Conservation (phyloP, 2,329 filamentous ascomycete species). For the Dactylellina leptospora region DNA sequence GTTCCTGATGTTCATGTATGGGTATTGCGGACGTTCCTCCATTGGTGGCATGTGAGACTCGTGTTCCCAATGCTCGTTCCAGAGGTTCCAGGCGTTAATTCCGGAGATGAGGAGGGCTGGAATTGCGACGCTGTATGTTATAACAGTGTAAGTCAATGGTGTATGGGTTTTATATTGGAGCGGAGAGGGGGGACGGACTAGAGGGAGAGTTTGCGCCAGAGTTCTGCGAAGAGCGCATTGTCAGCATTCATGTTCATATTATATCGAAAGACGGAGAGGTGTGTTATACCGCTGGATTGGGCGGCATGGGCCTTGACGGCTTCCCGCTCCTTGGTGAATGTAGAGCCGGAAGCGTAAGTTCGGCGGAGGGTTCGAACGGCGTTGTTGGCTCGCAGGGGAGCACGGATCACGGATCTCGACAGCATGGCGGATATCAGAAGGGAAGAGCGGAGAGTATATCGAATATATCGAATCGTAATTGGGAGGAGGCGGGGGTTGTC, state of each 20-base stretch:
- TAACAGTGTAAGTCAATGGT: slow-evolving; percentile 22
- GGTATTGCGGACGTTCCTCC: slow-evolving; percentile 90
- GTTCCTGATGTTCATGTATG: slow-evolving; percentile 96
- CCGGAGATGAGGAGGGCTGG: slow-evolving; percentile 76
- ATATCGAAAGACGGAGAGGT: slow-evolving; percentile 60
- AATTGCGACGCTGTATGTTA: slow-evolving; percentile 71
- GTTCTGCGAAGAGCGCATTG: slow-evolving; percentile 66
- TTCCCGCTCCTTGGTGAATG: slow-evolving; percentile 88
- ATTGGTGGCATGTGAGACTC: slow-evolving; percentile 83
- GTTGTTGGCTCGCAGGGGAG: slow-evolving; percentile 71
- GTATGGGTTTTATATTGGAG: slow-evolving; percentile 27
- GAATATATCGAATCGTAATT: background rate
- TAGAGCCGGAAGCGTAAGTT: slow-evolving; percentile 61
- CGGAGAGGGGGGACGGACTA: slow-evolving; percentile 73
- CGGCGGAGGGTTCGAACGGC: slow-evolving; percentile 62
- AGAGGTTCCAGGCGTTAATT: slow-evolving; percentile 88
- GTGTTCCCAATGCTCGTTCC: slow-evolving; percentile 98
- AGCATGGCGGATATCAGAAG: slow-evolving; percentile 67
- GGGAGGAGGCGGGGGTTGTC: background rate
- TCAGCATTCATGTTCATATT: slow-evolving; percentile 54
- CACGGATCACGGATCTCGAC: slow-evolving; percentile 70
- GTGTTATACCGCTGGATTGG: slow-evolving; percentile 82
- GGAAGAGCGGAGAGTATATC: slow-evolving; percentile 24
- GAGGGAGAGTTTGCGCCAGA: slow-evolving; percentile 95
- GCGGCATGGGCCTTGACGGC: slow-evolving; percentile 90